phyloP scores from a whole-genome alignment of 202 grass and related monocot genomes.

The Zoysia matrella region DNA sequence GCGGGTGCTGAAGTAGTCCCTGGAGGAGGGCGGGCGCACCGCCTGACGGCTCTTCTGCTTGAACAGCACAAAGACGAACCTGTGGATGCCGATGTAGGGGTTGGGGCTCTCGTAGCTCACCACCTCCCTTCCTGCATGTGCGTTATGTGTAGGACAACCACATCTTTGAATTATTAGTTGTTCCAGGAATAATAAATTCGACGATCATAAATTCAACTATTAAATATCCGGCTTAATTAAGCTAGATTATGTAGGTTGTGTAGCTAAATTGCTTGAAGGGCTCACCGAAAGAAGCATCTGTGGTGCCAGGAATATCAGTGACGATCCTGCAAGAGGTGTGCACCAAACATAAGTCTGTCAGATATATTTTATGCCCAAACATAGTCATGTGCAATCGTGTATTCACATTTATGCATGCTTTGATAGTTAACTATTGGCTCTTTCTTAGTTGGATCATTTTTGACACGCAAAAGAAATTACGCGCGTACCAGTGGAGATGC shows the following conservation, averaged over 20 bases:
- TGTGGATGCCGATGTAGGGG: conserved; percentile 95
- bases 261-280: conserved; percentile 3
- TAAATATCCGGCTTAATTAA: background rate
- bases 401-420: no score
- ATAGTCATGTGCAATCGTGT: background rate
- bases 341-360: conserved; percentile 9
- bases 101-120: conserved; percentile 85
- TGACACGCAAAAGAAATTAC: no score
- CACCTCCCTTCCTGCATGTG: conserved; percentile 74
- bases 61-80: conserved; percentile 74
- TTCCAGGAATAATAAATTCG: no score
- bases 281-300: conserved; percentile 45
- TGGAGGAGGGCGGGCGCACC: no score
- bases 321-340: no score
- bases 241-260: conserved; percentile 4
- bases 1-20: no score
- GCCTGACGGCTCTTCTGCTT: no score
- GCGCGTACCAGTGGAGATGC: no score
- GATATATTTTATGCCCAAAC: conserved; percentile 28
- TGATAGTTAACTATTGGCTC: background rate
- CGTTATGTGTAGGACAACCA: background rate
- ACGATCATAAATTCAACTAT: background rate
- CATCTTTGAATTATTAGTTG: no score
- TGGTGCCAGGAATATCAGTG: no score
- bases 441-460: background rate